Base-by-base conservation (phyloP, 176 grass and related monocot genomes). In the Rhipidocladum racemiflorum region DNA sequence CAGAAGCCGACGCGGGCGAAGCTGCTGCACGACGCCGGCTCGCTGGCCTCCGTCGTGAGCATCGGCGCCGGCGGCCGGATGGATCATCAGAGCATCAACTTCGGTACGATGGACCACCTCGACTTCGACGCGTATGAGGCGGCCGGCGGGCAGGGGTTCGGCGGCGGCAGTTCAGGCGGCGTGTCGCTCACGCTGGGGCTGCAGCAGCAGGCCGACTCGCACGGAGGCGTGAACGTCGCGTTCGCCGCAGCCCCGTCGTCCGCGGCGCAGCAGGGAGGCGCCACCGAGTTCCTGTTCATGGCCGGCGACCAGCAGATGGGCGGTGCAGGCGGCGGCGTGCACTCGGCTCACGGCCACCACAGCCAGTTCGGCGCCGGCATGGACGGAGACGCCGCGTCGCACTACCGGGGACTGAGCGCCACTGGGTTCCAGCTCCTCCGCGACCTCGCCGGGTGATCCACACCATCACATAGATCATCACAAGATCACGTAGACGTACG, bases 151-250 rank as follows among this genome's bases (percentile, higher is more conserved):
- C 66, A 55, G 74, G 70, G 83, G 59, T 70, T 77, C 78, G 60
- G 16, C 20, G 72, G 74, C 71, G 77, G 84, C 15, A 64, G 71
- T 36, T 38, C 20, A 9, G 66, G 23, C 38, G 86, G 88, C 68
- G 94, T 97, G 56, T 93, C 91, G 2, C 84, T 97, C 5, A 97
- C 94, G 45, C 86, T 97, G 54, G 94, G 94, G 3, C 85, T 97
- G 44, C 91, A 89, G 24, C 86, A 90, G 60, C 76, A 42, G 40
- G 78, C n/a, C 28, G 61, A 70, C 70, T 16, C 40, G 15, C 53
- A 83, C 72, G 74, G 81, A 27, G 78, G 85, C 40, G 88, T 87
- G 66, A 92, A 85, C 89, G 45, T 93, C 72, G 29, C 91, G 75
- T 84, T 92, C 86, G 67, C 83, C 57, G 49, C 56, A 6, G 50